A percentile compares a stretch with the other conserved stretches of the same genome.
These are phyloP conservation scores for Xylariomycetidae sp. DNA, from an alignment of 2,329 filamentous ascomycete species.

Conservation along the genomic window DNA sequence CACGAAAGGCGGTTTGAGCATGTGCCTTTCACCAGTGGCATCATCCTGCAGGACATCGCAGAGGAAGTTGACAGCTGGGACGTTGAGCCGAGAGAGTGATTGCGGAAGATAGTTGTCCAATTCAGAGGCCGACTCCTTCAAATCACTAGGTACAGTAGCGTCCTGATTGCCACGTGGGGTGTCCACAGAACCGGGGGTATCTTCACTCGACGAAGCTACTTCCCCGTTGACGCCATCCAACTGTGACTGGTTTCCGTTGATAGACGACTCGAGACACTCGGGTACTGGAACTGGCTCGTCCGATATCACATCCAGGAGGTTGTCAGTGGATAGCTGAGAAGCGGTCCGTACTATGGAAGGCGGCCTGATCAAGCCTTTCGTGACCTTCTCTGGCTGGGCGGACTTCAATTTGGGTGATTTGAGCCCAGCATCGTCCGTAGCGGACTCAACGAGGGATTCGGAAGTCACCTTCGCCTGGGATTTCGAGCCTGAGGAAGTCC, in stretches of 20 bases:
- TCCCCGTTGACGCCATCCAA: conserved; percentile 17
- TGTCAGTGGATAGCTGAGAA: conserved; percentile 14
- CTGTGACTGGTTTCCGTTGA: conserved; percentile 13
- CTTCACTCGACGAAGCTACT: conserved; percentile 15
- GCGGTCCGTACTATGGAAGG: conserved; percentile 15
- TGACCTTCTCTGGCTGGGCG: conserved; percentile 15
- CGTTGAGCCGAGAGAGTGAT: conserved; percentile 46
- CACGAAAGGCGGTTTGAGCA: conserved; percentile 36
- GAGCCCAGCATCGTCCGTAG: conserved; percentile 15
- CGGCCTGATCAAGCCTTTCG: conserved; percentile 17
- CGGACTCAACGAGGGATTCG: no score
- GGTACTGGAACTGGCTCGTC: conserved; percentile 11
- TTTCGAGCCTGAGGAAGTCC: conserved; percentile 22
- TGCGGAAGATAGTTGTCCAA: conserved; percentile 45
- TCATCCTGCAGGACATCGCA: conserved; percentile 56
- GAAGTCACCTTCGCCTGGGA: conserved; percentile 15
- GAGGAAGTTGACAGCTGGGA: conserved; percentile 53
- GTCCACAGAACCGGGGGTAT: conserved; percentile 14
- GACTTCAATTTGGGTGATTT: conserved; percentile 12
- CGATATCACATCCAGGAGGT: conserved; percentile 10
- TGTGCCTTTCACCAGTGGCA: conserved; percentile 42
- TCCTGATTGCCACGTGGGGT: conserved; percentile 14
- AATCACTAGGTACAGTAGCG: conserved; percentile 8
- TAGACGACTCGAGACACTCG: conserved; percentile 4
- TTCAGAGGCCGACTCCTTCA: conserved; percentile 16